Percentiles rank a stretch among this genome's conserved stretches.
Conservation (phyloP, 805 yeast species). For the Monosporozyma servazzii region DNA sequence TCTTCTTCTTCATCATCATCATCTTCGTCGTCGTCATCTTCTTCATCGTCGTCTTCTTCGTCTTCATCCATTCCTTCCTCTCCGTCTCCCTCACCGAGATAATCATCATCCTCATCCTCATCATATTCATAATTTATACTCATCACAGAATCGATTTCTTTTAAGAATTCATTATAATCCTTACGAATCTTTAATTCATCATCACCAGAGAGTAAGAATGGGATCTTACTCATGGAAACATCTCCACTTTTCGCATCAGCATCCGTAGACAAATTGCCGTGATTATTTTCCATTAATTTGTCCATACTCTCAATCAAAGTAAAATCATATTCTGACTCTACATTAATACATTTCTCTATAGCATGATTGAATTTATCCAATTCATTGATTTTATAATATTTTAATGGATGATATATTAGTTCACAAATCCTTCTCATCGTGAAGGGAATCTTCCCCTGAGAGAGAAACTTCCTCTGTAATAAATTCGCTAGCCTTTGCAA, state of each 20-base stretch:
- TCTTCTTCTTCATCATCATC: slow-evolving; percentile 12
- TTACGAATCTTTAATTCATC: slow-evolving; percentile 8
- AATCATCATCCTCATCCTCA: slow-evolving; percentile 18
- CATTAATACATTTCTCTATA: slow-evolving; percentile 27
- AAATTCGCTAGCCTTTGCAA: background rate
- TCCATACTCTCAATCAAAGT: slow-evolving; percentile 9
- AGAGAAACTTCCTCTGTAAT: slow-evolving; percentile 9
- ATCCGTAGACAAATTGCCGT: background rate
- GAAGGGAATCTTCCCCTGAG: slow-evolving; percentile 33
- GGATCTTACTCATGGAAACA: slow-evolving; percentile 22
- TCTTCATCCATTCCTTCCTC: slow-evolving; percentile 15
- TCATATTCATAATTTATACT: slow-evolving; percentile 27
- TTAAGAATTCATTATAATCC: slow-evolving; percentile 16
- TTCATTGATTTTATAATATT: slow-evolving; percentile 29
- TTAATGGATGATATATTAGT: slow-evolving; percentile 36
- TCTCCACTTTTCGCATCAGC: slow-evolving; percentile 11
- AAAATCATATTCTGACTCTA: slow-evolving; percentile 4
- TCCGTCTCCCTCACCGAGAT: slow-evolving; percentile 13
- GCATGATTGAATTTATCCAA: slow-evolving; percentile 39
- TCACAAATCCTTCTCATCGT: slow-evolving; percentile 42
- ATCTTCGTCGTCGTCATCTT: slow-evolving; percentile 8
- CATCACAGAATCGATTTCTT: slow-evolving; percentile 26
- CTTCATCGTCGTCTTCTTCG: slow-evolving; percentile 17
- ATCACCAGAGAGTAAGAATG: slow-evolving; percentile 19
- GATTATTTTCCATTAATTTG: background rate